Base-by-base conservation (phyloP, 306 rosid species). In the Lathyrus oleraceus region DNA sequence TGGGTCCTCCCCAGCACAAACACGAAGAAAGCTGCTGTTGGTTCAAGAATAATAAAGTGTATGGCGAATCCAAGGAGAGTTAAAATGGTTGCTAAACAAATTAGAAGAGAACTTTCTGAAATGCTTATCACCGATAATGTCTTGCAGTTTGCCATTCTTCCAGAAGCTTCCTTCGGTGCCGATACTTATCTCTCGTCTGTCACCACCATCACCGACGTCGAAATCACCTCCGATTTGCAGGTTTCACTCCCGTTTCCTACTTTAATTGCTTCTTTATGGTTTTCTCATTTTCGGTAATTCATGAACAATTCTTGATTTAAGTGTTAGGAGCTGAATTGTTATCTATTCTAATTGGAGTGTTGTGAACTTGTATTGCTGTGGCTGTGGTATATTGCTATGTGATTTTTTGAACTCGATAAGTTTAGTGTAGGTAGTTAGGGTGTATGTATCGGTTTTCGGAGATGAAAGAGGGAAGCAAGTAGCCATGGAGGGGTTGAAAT, bases 51-150 rank as follows among this genome's bases (percentile, higher is more conserved):
- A 21, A 65, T 87, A 15, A 81, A 75, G 84, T 91, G 95, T 80
- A 94, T 94, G 97, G 97, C 97, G 0, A 88, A 88, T 72, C 94
- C 99, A 0, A 74, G 89, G 57, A 81, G 99, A 81, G 95, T 94
- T 53, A 89, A 91, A 79, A 94, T 94, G 97, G 99, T 94, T 80
- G 89, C 96, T 2, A 87, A 89, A 76, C 97, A 94, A 89, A 94
- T 94, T 19, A 65, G 64, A 74, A 86, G 97, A 81, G 99, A 94
- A 76, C 83, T 94, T 54, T 91, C 98, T 51, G 88, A 90, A 7
- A 94, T 94, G 99, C 97, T 94, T 4, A 77, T 87, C 14, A 87
- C 94, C 1, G 99, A 94, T 65, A 87, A 74, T 36, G 91, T 89
- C 2, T 81, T 94, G 85, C 92, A 83, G 75, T 83, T 63, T 35